Evolutionary conservation across 2,329 filamentous ascomycete genomes (phyloP).

Genomic region (Neofusicoccum ribis): DNA sequence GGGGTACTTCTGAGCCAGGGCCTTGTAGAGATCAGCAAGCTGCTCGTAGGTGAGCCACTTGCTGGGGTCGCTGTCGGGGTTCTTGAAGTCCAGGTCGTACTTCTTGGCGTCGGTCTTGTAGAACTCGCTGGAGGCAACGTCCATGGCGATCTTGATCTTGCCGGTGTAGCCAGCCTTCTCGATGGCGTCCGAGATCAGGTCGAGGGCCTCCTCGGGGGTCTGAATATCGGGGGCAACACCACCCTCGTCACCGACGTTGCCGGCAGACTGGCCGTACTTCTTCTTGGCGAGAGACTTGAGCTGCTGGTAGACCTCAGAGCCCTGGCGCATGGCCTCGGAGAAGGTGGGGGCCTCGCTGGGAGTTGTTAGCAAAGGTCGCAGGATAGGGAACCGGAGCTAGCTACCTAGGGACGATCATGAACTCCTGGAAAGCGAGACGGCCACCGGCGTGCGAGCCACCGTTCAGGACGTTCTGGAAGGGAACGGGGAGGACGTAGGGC

Average conservation of each 20-base stretch:
- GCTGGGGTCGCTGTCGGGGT: slow-evolving; percentile 89
- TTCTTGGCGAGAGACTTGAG: slow-evolving; percentile 97
- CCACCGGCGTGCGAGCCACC: slow-evolving; percentile 94
- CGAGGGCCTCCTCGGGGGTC: slow-evolving; percentile 92
- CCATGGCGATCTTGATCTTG: slow-evolving; percentile 97
- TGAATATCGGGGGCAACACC: slow-evolving; percentile 99
- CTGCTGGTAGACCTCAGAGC: slow-evolving; percentile 96
- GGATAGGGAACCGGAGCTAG: slow-evolving; percentile 20
- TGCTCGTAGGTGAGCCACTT: slow-evolving; percentile 99
- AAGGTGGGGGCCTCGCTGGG: slow-evolving; percentile 79
- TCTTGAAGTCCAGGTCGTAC: slow-evolving; percentile 99
- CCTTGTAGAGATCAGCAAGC: slow-evolving; percentile 87
- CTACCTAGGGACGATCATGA: slow-evolving; percentile 56
- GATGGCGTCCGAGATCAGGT: slow-evolving; percentile 92
- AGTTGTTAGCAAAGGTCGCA: background rate
- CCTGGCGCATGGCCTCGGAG: slow-evolving; percentile 93
- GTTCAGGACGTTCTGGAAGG: slow-evolving; percentile 61
- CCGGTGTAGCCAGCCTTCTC: slow-evolving; percentile 94
- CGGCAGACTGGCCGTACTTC: slow-evolving; percentile 98
- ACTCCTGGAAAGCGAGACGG: slow-evolving; percentile 66
- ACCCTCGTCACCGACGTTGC: slow-evolving; percentile 99
- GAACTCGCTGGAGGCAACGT: slow-evolving; percentile 98
- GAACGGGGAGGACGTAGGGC: slow-evolving; percentile 58
- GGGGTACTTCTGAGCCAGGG: slow-evolving; percentile 89
- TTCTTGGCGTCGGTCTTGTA: slow-evolving; percentile 97